phyloP scores from a whole-genome alignment of 768 basidiomycete species.

The Dentipellis sp. region DNA sequence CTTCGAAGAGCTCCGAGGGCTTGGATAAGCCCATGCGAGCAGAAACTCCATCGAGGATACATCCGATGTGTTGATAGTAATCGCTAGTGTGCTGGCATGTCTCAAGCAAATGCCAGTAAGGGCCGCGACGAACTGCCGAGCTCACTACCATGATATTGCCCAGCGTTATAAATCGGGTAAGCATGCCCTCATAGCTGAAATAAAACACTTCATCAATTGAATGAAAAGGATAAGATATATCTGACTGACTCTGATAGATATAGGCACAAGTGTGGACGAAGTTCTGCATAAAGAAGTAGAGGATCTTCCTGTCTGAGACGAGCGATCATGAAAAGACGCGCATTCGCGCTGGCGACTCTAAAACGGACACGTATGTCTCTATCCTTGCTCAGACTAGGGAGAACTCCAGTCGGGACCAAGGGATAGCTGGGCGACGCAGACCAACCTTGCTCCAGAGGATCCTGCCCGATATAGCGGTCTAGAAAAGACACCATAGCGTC shows the following conservation, averaged over 20 bases:
- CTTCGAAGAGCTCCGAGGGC: constrained; percentile 59
- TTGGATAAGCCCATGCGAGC: constrained; percentile 54
- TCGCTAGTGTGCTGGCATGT: constrained; percentile 37
- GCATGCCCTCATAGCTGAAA: constrained; percentile 51
- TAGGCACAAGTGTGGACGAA: constrained; percentile 35
- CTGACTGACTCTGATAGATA: constrained; percentile 40
- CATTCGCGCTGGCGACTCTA: constrained; percentile 53
- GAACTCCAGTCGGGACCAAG: constrained; percentile 30
- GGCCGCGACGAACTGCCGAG: constrained; percentile 65
- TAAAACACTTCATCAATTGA: background rate
- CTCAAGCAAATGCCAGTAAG: constrained; percentile 87
- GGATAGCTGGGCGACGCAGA: constrained; percentile 4
- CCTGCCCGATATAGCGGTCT: constrained; percentile 49
- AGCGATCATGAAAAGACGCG: constrained; percentile 46
- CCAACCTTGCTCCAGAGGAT: constrained; percentile 50
- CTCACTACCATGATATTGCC: constrained; percentile 76
- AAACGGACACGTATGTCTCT: constrained; percentile 80
- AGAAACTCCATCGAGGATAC: constrained; percentile 53
- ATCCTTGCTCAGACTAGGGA: constrained; percentile 53
- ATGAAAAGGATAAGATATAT: constrained; percentile 1
- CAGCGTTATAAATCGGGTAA: constrained; percentile 61
- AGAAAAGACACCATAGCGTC: constrained; percentile 58
- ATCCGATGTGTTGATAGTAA: constrained; percentile 30
- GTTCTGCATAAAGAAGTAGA: constrained; percentile 34
- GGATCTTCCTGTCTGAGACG: constrained; percentile 24